Evolutionary conservation across 768 basidiomycete species (phyloP).

Genomic region (Russula dissimulans): DNA sequence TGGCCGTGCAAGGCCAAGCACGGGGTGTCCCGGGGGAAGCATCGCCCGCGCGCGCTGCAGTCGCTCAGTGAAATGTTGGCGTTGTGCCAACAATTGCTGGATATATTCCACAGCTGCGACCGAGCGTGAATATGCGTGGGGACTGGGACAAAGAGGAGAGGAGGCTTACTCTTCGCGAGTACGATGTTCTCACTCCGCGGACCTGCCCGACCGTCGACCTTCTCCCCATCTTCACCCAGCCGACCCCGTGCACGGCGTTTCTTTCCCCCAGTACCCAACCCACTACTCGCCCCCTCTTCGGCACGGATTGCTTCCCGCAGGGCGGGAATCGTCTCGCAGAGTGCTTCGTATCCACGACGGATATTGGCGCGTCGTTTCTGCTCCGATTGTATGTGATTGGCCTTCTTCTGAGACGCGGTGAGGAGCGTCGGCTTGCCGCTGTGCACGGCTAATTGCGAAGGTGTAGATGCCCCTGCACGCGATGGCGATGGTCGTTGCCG

Average conservation of each 20-base stretch:
- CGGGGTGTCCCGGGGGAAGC: slow-evolving; percentile 55
- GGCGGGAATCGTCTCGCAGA: slow-evolving; percentile 77
- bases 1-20: slow-evolving; percentile 29
- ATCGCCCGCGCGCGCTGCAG: slow-evolving; percentile 48
- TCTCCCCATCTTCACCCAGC: slow-evolving; percentile 44
- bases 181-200: slow-evolving; percentile 89
- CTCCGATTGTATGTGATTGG: slow-evolving; percentile 89
- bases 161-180: slow-evolving; percentile 70
- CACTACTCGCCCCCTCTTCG: slow-evolving; percentile 52
- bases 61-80: slow-evolving; percentile 45
- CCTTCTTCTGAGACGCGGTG: slow-evolving; percentile 80
- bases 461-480: slow-evolving; percentile 10
- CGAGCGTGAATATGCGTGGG: slow-evolving; percentile 3
- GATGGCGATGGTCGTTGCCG: slow-evolving; percentile 11
- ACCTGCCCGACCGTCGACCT: slow-evolving; percentile 75
- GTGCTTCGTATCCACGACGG: slow-evolving; percentile 76
- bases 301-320: slow-evolving; percentile 70
- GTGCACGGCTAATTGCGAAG: slow-evolving; percentile 10
- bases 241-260: slow-evolving; percentile 21
- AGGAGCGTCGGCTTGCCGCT: slow-evolving; percentile 40
- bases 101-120: slow-evolving; percentile 78
- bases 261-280: slow-evolving; percentile 29
- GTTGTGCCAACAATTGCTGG: slow-evolving; percentile 53
- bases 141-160: slow-evolving; percentile 2
- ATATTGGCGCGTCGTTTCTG: slow-evolving; percentile 93